Base-by-base conservation (phyloP, 2,329 filamentous ascomycete genomes). In the Phaeosphaeriaceae sp. region DNA sequence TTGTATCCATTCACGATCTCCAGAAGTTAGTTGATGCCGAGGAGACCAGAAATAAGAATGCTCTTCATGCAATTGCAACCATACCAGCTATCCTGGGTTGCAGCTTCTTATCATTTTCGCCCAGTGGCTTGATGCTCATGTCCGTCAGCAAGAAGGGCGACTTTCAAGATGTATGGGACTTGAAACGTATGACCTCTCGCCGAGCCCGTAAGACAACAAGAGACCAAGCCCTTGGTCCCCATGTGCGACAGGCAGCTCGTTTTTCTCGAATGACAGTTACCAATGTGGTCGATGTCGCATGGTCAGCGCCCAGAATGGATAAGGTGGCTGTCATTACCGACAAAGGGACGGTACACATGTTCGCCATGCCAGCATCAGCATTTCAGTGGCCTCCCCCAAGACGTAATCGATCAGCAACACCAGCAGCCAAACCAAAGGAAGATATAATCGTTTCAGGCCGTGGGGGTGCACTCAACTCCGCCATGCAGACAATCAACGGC, bases 201-300 rank as follows among this genome's bases (percentile, higher is more conserved):
- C 72, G 67, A 50, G 56, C 61, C 2, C 68, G 68, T 23, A 71
- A 61, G 50, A 67, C 67, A 3, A 46, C 52, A 6, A 48, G 70
- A 37, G 67, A 71, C 30, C 63, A 68, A 41, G 54, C 61, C 12
- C 49, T 57, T 0, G 76, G 75, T 6, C 76, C 76, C 3, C 72
- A 77, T 50, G 89, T 97, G 26, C 87, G 92, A 39, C 90, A 96
- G 70, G 81, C 97, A 52, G 90, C 92, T 6, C 86, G 92, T 52
- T 97, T 96, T 67, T 90, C 90, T 16, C 87, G 94, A 33, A 88
- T 97, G 83, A 97, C 93, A 2, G 88, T 93, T 40, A 91, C 94
- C 3, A 89, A 90, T 45, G 90, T 97, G 46, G 84, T 97, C 17
- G 93, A 97, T 66, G 89, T 96, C 34, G 85, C 87, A 3, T 99